Base-by-base conservation (phyloP, 1,284 basidiomycete genomes). In the Ceratorhiza oryzae-sativae region DNA sequence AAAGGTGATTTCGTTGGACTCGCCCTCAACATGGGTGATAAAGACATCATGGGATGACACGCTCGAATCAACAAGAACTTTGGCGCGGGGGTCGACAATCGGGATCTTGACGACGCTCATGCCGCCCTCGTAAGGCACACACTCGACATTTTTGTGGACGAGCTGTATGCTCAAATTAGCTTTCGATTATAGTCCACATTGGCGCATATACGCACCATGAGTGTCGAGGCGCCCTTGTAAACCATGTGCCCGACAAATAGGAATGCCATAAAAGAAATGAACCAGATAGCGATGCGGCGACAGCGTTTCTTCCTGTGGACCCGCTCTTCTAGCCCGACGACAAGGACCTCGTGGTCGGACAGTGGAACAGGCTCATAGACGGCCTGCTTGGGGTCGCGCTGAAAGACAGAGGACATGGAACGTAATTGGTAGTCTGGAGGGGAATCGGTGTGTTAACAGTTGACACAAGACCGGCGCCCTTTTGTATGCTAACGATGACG, bases 41-140 rank as follows among this genome's bases (percentile, higher is more conserved):
- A 25, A 42, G 48, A 67, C 63, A 20, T 67, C 63, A 23, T 32
- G 12, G 27, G 63, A 67, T 1, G 63, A 53, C 12, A 67, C 45
- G 32, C 63, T 67, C 23, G 63, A 53, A 23, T 67, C 18, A 20
- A 67, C 8, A 10, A 67, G 27, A 20, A 67, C 63, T 8, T 30
- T 25, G 18, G 63, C 39, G 5, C 23, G 8, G 13, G 49, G 63
- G n/a, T 42, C 23, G 49, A 55, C 10, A 13, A 67, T 55, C 5
- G 63, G 63, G 23, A 67, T 30, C 3, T 42, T 41, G 49, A 53
- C 49, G 25, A 32, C 25, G 12, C 34, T 67, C 20, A 34, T 67
- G 41, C 63, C 63, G 34, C 63, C 49, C n/a, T 55, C 63, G 20
- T 67, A 67, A 6, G 63, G 63, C 1, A 55, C 63, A n/a, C 63